Conservation (phyloP, 306 rosid species). For the Mucuna pruriens region DNA sequence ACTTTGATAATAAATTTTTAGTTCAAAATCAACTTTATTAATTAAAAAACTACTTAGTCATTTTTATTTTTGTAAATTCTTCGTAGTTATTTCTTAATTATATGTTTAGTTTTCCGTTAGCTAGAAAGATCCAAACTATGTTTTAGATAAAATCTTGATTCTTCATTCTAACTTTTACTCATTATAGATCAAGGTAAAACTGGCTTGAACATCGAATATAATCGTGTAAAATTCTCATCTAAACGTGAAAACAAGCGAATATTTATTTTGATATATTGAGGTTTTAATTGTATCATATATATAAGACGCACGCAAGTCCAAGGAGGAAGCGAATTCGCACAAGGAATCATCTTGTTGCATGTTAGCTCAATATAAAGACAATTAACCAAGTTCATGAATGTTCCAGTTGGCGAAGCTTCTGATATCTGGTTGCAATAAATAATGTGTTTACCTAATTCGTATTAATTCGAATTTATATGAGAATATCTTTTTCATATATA, state of each 20-base stretch:
- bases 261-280: background rate
- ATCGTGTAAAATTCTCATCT: background rate
- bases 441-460: conserved; percentile 3
- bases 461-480: background rate
- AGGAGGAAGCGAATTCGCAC: conserved; percentile 33
- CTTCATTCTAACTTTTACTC: no score
- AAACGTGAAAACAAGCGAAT: background rate
- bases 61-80: no score
- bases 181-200: no score
- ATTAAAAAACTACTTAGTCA: no score
- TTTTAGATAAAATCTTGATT: no score
- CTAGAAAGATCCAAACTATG: no score
- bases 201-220: no score
- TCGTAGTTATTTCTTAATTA: no score
- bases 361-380: conserved; percentile 15
- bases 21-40: no score
- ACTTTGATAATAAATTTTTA: no score
- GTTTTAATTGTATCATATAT: background rate
- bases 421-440: background rate
- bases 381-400: background rate
- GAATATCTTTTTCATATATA: no score
- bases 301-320: background rate
- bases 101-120: no score
- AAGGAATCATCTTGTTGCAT: conserved; percentile 30
- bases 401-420: conserved; percentile 16